A percentile compares a stretch with the other conserved stretches of the same genome.
Evolutionary conservation across 768 basidiomycete species (phyloP).

Genomic region (Lyophyllum atratum): DNA sequence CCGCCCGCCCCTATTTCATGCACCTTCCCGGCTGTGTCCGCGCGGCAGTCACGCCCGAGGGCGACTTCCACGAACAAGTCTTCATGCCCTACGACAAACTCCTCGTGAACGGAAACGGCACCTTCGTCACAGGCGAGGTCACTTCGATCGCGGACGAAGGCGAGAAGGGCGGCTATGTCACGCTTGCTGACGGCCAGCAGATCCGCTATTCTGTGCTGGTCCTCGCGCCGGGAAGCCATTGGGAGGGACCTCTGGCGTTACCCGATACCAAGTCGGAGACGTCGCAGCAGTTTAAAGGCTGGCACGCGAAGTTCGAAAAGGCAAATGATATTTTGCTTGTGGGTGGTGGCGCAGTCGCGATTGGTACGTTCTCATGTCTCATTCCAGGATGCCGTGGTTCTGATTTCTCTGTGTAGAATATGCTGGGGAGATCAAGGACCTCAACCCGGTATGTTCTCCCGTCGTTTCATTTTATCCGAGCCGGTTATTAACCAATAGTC

Average conservation of each 20-base stretch:
- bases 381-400: no score
- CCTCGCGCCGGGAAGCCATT: conserved; percentile 58
- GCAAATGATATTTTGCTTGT: conserved; percentile 51
- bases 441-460: conserved; percentile 34
- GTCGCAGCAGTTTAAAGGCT: conserved; percentile 24
- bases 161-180: conserved; percentile 44
- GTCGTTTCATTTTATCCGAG: conserved; percentile 20
- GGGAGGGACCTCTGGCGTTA: conserved; percentile 50
- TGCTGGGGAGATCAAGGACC: conserved; percentile 45
- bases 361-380: conserved; percentile 33
- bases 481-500: conserved; percentile 26
- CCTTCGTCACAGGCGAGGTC: conserved; percentile 42
- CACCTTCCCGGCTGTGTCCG: conserved; percentile 55
- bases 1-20: conserved; percentile 49
- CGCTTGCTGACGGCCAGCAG: conserved; percentile 49
- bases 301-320: conserved; percentile 34
- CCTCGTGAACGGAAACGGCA: conserved; percentile 48
- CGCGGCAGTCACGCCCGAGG: conserved; percentile 47
- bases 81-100: conserved; percentile 55
- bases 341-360: conserved; percentile 59
- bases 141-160: conserved; percentile 29
- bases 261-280: conserved; percentile 35
- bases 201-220: conserved; percentile 59
- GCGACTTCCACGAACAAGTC: conserved; percentile 42
- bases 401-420: no score